Percentiles rank a stretch among this genome's conserved stretches.
These are phyloP conservation scores for Kwoniella pini DNA, from an alignment of 768 basidiomycete species.

Conservation along the genomic window DNA sequence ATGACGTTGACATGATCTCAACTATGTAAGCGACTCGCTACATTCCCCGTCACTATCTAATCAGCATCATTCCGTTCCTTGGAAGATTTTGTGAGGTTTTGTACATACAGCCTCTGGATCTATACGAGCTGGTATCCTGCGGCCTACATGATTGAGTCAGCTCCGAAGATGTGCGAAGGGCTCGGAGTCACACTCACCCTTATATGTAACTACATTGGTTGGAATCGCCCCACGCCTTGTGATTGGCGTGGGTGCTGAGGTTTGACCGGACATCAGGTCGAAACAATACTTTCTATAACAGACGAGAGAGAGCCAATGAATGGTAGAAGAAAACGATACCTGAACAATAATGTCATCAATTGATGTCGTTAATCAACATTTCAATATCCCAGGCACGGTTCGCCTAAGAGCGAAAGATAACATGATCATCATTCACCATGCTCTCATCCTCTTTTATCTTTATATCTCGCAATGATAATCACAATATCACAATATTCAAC, in stretches of 20 bases:
- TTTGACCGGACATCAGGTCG: conserved; percentile 13
- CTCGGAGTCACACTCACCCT: conserved; percentile 19
- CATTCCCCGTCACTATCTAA: neutral
- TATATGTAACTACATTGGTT: conserved; percentile 44
- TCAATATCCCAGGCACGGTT: too few relatives aligned
- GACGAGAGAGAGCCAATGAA: too few relatives aligned
- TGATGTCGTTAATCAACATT: too few relatives aligned
- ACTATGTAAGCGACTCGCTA: conserved; percentile 44
- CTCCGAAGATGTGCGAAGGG: neutral
- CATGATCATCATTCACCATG: neutral
- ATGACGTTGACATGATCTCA: conserved; percentile 46
- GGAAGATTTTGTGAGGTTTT: neutral
- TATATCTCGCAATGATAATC: neutral
- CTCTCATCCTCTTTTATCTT: neutral
- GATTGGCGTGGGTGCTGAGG: conserved; percentile 17
- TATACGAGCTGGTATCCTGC: conserved; percentile 41
- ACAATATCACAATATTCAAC: too few relatives aligned
- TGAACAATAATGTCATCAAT: too few relatives aligned
- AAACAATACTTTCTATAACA: neutral
- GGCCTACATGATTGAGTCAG: conserved; percentile 25
- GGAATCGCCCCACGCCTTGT: conserved; percentile 37
- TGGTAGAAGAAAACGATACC: too few relatives aligned
- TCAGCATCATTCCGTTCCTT: neutral
- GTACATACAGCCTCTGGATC: conserved; percentile 45
- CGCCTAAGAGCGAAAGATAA: too few relatives aligned